phyloP scores from a whole-genome alignment of 139 green algal genomes.

The Parachlorella kessleri region DNA sequence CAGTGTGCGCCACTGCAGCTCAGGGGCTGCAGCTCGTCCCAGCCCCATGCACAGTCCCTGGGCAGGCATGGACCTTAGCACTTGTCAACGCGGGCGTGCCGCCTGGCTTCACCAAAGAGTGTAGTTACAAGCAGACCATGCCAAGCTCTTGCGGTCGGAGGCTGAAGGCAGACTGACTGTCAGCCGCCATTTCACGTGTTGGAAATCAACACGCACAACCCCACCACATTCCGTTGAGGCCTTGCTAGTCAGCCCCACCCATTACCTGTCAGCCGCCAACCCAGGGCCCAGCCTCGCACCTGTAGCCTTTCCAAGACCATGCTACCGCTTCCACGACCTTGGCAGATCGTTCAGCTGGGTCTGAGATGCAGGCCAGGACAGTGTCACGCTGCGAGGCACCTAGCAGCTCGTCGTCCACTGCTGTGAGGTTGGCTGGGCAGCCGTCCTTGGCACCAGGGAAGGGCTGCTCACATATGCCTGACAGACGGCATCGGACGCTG shows the following conservation, averaged over 20 bases:
- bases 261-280: neutral
- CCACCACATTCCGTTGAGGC: too few relatives aligned
- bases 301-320: slow-evolving; percentile 76
- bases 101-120: too few relatives aligned
- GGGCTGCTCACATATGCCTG: slow-evolving; percentile 78
- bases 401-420: neutral
- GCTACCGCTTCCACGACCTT: slow-evolving; percentile 49
- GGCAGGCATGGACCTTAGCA: too few relatives aligned
- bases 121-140: too few relatives aligned
- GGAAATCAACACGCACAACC: too few relatives aligned
- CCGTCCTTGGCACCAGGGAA: slow-evolving; percentile 32
- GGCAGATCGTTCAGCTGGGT: slow-evolving; percentile 33
- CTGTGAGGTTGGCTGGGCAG: neutral
- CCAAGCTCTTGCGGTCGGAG: too few relatives aligned
- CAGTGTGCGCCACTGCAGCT: slow-evolving; percentile 46
- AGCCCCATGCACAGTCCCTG: slow-evolving; percentile 69
- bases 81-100: too few relatives aligned
- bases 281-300: slow-evolving; percentile 15
- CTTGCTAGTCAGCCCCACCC: too few relatives aligned
- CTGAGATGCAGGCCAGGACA: slow-evolving; percentile 56
- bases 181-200: too few relatives aligned
- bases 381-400: neutral
- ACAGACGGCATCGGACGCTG: slow-evolving; percentile 55
- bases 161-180: too few relatives aligned
- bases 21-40: slow-evolving; percentile 77